Evolutionary conservation across 257 asterid species (phyloP), one percentile per base, ranked within the genome.

Genomic region (Agastache rugosa): DNA sequence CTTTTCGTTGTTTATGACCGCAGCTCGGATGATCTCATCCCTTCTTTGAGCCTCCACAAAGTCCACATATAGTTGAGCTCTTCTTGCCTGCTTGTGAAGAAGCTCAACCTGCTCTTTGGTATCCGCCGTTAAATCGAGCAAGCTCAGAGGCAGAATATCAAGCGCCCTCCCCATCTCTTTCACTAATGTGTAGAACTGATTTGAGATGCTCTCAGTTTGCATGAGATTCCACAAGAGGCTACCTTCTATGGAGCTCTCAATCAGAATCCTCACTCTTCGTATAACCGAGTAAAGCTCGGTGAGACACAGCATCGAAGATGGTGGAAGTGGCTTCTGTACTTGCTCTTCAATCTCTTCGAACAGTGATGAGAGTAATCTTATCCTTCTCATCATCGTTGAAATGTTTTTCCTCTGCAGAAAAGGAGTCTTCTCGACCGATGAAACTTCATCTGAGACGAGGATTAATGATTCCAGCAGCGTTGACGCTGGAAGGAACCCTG

Each of bases 91-190:
- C 80, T 78, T 90, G 81, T 69, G 97, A 53, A 93, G 87, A 45
- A 93, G 93, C 68, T 90, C 97, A 17, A 93, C 86, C 79, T 89
- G 97, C 85, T 93, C 98, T 70, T 77, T 89, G 8, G 90, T 86
- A 73, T 93, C 98, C 22, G 77, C 75, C 4, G 88, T 86, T 16
- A 90, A 75, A 76, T 79, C 71, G 1, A 92, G 92, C 88, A 89
- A 80, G 71, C 97, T 89, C 72, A 92, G 65, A 31, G 97, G 98
- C 42, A 92, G 79, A 64, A 92, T 90, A 42, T 90, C 96, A 12
- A 92, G 96, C 44, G 96, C 97, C 20, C 85, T 82, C 0, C 83
- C 94, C 87, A 90, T 90, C 76, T 92, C 98, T 54, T 80, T 87
- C 55, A 70, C 88, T n/a, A 77, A 25, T 5, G 62, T 71, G 14